Evolutionary conservation across 2,329 filamentous ascomycete species (phyloP).

Genomic region (Ophiostoma australiae): DNA sequence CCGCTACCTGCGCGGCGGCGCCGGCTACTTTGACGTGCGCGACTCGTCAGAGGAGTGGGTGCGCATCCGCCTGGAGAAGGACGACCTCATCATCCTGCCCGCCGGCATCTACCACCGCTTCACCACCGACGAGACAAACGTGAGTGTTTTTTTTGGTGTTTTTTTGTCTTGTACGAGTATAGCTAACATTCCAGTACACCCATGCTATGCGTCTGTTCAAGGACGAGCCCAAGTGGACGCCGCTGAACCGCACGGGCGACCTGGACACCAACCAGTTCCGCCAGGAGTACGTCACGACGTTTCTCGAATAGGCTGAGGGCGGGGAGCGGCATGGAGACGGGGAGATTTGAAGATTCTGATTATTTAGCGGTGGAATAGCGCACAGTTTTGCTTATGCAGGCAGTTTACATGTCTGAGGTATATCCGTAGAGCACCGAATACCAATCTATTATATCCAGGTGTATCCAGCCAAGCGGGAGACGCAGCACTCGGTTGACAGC

Average conservation of each 20-base stretch:
- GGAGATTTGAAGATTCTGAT: background rate
- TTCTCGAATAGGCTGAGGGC: slow-evolving; percentile 31
- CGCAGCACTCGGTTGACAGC: background rate
- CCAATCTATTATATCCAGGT: background rate
- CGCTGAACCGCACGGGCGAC: slow-evolving; percentile 72
- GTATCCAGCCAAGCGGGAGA: background rate
- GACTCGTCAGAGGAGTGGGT: slow-evolving; percentile 83
- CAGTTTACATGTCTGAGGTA: background rate
- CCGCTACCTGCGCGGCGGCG: slow-evolving; percentile 81
- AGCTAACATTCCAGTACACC: slow-evolving; percentile 62
- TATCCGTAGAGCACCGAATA: slow-evolving; percentile 14
- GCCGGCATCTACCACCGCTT: slow-evolving; percentile 97
- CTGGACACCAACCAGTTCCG: slow-evolving; percentile 75
- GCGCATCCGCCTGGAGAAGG: slow-evolving; percentile 74
- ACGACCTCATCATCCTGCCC: slow-evolving; percentile 88
- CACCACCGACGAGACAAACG: slow-evolving; percentile 86
- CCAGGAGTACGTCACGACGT: slow-evolving; percentile 65
- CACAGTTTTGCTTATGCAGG: background rate
- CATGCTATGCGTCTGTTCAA: slow-evolving; percentile 96
- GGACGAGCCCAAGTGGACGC: slow-evolving; percentile 97
- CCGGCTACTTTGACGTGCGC: slow-evolving; percentile 90
- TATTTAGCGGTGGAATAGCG: slow-evolving; percentile 13
- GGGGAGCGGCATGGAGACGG: background rate
- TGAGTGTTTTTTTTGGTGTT: slow-evolving; percentile 36
- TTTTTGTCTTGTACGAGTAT: background rate